Conservation (phyloP, 768 basidiomycete genomes). For the Pleurotus tuoliensis region DNA sequence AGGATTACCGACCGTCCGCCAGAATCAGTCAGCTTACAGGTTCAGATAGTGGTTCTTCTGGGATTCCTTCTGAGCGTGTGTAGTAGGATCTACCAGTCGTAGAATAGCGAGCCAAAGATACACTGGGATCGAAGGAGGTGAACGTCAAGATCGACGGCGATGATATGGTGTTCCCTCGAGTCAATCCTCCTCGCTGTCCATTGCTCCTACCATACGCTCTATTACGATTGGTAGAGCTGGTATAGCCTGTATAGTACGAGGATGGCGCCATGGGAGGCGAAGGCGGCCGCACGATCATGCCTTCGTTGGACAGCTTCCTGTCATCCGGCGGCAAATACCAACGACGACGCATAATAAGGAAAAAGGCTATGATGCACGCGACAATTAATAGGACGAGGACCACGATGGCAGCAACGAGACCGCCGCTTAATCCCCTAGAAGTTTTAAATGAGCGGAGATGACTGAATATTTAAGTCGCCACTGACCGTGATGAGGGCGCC, state of each 20-base stretch:
- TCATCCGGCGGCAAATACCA: neutral
- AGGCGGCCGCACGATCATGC: neutral
- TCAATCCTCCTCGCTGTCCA: too few species aligned
- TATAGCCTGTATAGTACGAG: too few species aligned
- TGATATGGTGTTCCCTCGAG: neutral
- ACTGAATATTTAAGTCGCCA: too few species aligned
- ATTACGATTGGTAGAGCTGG: too few species aligned
- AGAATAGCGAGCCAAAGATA: neutral
- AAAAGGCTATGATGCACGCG: neutral
- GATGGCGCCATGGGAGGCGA: neutral
- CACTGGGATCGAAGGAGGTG: neutral
- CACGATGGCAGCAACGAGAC: slow-evolving; percentile 3
- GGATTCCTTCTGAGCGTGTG: neutral
- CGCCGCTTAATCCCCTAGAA: neutral
- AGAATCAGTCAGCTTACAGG: too few species aligned
- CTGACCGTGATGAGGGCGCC: too few species aligned
- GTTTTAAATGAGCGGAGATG: too few species aligned
- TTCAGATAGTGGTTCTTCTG: neutral
- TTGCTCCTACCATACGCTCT: too few species aligned
- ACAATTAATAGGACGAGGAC: neutral
- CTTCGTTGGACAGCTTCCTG: neutral
- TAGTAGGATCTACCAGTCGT: neutral
- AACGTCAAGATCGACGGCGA: neutral
- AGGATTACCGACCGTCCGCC: too few species aligned
- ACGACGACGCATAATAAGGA: neutral